These are phyloP conservation scores for Pleoardoris graminearum DNA, from an alignment of 2,329 filamentous ascomycete species.

Conservation along the genomic window DNA sequence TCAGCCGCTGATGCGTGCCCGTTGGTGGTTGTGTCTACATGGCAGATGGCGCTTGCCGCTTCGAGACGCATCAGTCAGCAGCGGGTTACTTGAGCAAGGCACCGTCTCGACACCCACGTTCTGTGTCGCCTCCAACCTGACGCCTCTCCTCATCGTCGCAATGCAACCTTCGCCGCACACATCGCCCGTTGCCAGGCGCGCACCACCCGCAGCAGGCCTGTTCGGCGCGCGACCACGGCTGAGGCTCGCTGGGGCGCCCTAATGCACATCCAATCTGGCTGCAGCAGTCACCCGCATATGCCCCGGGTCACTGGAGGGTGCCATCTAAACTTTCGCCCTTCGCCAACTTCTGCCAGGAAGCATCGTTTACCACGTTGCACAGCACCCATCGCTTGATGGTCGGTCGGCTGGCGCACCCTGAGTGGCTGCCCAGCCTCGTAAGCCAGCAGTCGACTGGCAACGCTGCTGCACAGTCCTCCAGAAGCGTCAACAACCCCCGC, in stretches of 20 bases:
- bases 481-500: conserved; percentile 36
- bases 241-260: conserved; percentile 30
- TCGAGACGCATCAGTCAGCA: conserved; percentile 28
- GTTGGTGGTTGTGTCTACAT: conserved; percentile 32
- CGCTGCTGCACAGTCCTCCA: conserved; percentile 36
- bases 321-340: conserved; percentile 29
- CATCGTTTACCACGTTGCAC: conserved; percentile 34
- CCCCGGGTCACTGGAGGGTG: conserved; percentile 38
- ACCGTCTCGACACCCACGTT: conserved; percentile 18
- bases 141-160: conserved; percentile 10
- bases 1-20: conserved; percentile 23
- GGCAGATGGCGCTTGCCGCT: conserved; percentile 26
- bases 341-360: conserved; percentile 23
- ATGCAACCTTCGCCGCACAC: conserved; percentile 1
- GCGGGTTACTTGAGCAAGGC: conserved; percentile 11
- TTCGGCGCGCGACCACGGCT: conserved; percentile 17
- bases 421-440: conserved; percentile 26
- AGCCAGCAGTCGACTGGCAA: conserved; percentile 32
- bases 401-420: conserved; percentile 28
- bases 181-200: conserved; percentile 1
- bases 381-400: conserved; percentile 37
- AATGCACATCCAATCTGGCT: conserved; percentile 38
- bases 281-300: conserved; percentile 46
- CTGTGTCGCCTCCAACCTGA: conserved; percentile 12
- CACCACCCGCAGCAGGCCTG: conserved; percentile 12